Evolutionary conservation across 345 rosid species (phyloP).

Genomic region (Salix brachista): DNA sequence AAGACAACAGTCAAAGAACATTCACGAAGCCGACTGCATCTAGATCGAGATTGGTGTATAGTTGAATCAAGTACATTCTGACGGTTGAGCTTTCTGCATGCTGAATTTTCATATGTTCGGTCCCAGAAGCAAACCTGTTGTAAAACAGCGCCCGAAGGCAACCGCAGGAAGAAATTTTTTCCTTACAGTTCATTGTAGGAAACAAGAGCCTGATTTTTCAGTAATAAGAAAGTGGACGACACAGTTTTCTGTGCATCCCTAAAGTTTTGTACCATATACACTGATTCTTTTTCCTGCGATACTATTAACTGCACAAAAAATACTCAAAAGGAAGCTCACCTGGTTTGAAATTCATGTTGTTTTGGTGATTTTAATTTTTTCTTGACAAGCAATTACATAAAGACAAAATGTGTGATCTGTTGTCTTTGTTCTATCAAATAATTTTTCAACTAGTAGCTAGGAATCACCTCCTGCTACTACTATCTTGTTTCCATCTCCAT

Average conservation of each 20-base stretch:
- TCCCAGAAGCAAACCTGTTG: constrained; percentile 5
- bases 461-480: too few relatives aligned
- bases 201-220: background rate
- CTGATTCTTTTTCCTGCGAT: constrained; percentile 4
- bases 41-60: background rate
- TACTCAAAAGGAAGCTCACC: background rate
- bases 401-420: too few relatives aligned
- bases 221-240: constrained; percentile 9
- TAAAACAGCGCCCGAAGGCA: constrained; percentile 5
- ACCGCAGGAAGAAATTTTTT: background rate
- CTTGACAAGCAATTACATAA: too few relatives aligned
- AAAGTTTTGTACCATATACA: constrained; percentile 17
- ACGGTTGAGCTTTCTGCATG: background rate
- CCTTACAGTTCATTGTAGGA: background rate
- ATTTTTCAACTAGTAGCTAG: too few relatives aligned
- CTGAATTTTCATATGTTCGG: background rate
- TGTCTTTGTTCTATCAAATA: too few relatives aligned
- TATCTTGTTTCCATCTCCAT: too few relatives aligned
- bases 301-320: background rate
- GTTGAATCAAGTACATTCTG: background rate
- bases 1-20: background rate
- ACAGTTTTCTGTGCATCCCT: constrained; percentile 15
- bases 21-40: background rate
- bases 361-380: too few relatives aligned
- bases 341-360: too few relatives aligned